These are phyloP conservation scores for Meredithiella fracta DNA, from an alignment of 2,329 filamentous ascomycete genomes.

Conservation along the genomic window DNA sequence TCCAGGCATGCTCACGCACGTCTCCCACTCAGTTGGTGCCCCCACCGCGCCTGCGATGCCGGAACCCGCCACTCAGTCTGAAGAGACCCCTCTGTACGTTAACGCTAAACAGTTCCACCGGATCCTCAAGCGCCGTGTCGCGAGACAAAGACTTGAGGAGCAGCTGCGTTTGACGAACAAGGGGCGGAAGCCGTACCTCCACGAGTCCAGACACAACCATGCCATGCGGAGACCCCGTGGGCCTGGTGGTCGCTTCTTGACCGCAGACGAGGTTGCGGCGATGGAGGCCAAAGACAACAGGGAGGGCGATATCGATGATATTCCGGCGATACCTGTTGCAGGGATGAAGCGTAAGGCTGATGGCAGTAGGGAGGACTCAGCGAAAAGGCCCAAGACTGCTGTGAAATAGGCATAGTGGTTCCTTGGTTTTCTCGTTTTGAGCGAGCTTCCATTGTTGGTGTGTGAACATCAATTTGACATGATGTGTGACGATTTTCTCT, in stretches of 20 bases:
- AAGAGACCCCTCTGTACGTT: constrained; percentile 91
- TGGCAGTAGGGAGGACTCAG: constrained; percentile 28
- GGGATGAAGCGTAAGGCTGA: constrained; percentile 47
- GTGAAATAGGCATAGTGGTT: constrained; percentile 9
- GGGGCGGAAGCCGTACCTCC: constrained; percentile 88
- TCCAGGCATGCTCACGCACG: constrained; percentile 27
- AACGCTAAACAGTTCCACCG: constrained; percentile 98
- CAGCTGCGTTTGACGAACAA: constrained; percentile 83
- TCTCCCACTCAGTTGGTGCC: constrained; percentile 54
- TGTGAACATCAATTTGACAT: constrained; percentile 3
- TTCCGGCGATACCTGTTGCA: constrained; percentile 18
- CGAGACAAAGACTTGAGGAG: constrained; percentile 85
- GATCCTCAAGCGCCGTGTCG: constrained; percentile 85
- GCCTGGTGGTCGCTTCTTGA: constrained; percentile 87
- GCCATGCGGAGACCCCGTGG: constrained; percentile 91
- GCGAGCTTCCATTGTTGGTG: constrained; percentile 10
- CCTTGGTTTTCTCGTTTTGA: constrained; percentile 11
- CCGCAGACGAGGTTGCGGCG: constrained; percentile 75
- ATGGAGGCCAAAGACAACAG: constrained; percentile 24
- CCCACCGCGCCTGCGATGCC: constrained; percentile 64
- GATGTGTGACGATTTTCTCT: constrained; percentile 3
- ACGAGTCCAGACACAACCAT: constrained; percentile 95
- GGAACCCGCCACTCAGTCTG: constrained; percentile 48
- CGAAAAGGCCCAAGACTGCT: constrained; percentile 44
- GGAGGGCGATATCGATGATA: constrained; percentile 25